Conservation (phyloP, 176 grass and related monocot genomes). For the Carex pumila region DNA sequence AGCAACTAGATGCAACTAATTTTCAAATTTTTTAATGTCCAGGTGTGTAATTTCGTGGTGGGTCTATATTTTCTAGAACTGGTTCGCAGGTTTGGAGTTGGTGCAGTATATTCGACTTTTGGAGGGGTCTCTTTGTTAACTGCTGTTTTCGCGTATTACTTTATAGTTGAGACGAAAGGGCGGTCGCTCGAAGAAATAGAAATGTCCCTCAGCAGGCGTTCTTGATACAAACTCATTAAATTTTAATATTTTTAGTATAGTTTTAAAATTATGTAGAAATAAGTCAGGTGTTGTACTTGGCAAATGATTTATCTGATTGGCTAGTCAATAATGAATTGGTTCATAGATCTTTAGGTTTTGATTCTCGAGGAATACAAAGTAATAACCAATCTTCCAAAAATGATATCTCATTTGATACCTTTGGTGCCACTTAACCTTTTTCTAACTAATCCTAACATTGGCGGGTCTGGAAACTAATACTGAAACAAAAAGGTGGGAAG, state of each 20-base stretch:
- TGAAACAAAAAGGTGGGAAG: neutral
- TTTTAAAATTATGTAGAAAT: neutral
- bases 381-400: neutral
- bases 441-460: neutral
- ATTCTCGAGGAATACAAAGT: neutral
- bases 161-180: constrained; percentile 93
- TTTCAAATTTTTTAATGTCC: neutral
- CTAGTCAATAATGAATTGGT: too few species aligned
- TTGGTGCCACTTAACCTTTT: neutral
- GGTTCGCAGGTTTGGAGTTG: constrained; percentile 78
- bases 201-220: constrained; percentile 36
- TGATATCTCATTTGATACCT: neutral
- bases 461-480: neutral
- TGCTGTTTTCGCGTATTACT: constrained; percentile 65
- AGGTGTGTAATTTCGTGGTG: constrained; percentile 91
- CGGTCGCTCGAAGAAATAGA: constrained; percentile 96
- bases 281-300: neutral
- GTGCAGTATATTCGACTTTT: constrained; percentile 71
- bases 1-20: neutral
- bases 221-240: neutral
- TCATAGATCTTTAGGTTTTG: too few species aligned
- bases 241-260: neutral
- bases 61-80: constrained; percentile 94
- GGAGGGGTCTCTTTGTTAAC: constrained; percentile 68
- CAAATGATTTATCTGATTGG: neutral